Evolutionary conservation across 176 grass and related monocot genomes (phyloP).

Genomic region (Triticum turgidum): DNA sequence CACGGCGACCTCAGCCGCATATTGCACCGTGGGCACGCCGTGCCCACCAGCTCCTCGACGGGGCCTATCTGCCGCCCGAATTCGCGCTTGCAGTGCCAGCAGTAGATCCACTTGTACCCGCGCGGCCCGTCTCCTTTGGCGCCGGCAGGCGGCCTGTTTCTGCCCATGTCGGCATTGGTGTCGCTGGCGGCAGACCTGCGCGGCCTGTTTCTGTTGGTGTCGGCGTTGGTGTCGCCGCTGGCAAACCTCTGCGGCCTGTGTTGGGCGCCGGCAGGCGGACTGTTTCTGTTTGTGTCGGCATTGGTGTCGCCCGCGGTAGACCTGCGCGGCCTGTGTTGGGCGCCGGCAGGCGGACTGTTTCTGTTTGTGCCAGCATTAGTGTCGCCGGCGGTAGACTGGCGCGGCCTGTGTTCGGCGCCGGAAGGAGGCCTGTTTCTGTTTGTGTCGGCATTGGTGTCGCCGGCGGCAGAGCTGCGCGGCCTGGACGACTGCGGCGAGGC

Average conservation of each 20-base stretch:
- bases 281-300: too few relatives aligned
- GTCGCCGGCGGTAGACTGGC: background rate
- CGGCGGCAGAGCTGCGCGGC: background rate
- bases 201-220: background rate
- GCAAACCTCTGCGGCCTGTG: background rate
- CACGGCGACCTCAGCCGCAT: background rate
- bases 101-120: background rate
- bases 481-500: background rate
- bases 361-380: background rate
- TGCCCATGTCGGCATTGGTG: background rate
- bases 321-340: background rate
- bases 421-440: too few relatives aligned
- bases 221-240: background rate
- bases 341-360: too few relatives aligned
- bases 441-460: too few relatives aligned
- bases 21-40: background rate
- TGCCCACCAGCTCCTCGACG: background rate
- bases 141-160: background rate
- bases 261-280: too few relatives aligned
- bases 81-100: slow-evolving; percentile 2
- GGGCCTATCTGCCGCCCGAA: background rate
- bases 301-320: too few relatives aligned
- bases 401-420: background rate
- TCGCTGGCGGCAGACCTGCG: background rate
- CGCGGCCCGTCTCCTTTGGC: background rate